Evolutionary conservation across 2,329 filamentous ascomycete genomes (phyloP).

Genomic region (Pseudogymnoascus sp.): DNA sequence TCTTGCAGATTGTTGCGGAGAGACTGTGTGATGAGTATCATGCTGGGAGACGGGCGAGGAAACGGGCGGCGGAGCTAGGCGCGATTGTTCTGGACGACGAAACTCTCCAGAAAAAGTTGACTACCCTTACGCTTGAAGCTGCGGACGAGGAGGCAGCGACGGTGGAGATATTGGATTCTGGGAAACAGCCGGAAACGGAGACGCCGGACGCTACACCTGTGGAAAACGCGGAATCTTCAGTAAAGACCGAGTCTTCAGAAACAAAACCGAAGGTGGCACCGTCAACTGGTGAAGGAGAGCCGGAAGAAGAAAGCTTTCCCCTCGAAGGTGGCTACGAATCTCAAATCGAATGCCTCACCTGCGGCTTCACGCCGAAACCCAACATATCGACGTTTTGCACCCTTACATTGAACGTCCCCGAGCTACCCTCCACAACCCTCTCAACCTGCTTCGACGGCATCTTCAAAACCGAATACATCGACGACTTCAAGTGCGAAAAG

Average conservation of each 20-base stretch:
- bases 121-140: neutral
- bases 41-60: constrained; percentile 67
- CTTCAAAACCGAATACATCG: constrained; percentile 91
- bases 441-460: constrained; percentile 87
- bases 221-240: neutral
- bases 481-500: constrained; percentile 92
- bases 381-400: constrained; percentile 82
- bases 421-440: constrained; percentile 69
- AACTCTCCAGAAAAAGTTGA: neutral
- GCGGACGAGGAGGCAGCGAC: constrained; percentile 4
- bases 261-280: constrained; percentile 9
- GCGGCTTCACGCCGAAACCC: constrained; percentile 80
- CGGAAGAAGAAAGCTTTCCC: constrained; percentile 67
- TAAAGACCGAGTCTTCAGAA: neutral
- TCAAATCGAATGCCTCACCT: constrained; percentile 88
- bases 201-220: neutral
- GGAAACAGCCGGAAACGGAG: neutral
- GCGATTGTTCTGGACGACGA: neutral
- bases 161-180: constrained; percentile 5
- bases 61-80: constrained; percentile 34
- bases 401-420: constrained; percentile 83
- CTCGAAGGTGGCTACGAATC: constrained; percentile 88
- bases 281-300: constrained; percentile 22
- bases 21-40: constrained; percentile 90
- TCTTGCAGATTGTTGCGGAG: constrained; percentile 88